A percentile compares a stretch with the other conserved stretches of the same genome.
Conservation (phyloP, 768 basidiomycete genomes). For the Zangia roseola region DNA sequence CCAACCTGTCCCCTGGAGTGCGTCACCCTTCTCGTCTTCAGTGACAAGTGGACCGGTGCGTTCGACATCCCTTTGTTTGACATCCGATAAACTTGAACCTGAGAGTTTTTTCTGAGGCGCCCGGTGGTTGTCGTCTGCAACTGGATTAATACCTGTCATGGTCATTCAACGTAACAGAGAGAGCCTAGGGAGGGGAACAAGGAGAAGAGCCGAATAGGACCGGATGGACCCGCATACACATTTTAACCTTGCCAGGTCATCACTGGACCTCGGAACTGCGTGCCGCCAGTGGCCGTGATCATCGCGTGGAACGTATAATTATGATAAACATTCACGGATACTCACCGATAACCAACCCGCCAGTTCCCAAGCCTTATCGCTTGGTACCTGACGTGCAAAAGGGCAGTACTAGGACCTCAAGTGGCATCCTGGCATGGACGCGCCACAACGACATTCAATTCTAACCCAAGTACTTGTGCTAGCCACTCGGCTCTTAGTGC, state of each 20-base stretch:
- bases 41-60: slow-evolving; percentile 1
- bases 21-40: slow-evolving; percentile 11
- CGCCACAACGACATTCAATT: too few relatives aligned
- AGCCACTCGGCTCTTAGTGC: too few relatives aligned
- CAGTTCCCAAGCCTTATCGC: slow-evolving; percentile 1
- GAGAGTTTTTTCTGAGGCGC: slow-evolving; percentile 22
- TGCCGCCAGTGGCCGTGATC: not conserved
- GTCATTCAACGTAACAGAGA: not conserved
- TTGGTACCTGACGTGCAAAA: too few relatives aligned
- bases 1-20: not conserved
- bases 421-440: too few relatives aligned
- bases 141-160: slow-evolving; percentile 18
- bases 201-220: slow-evolving; percentile 5
- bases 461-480: too few relatives aligned
- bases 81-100: slow-evolving; percentile 12
- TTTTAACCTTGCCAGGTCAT: slow-evolving; percentile 3
- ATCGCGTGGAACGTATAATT: slow-evolving; percentile 2
- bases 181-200: not conserved
- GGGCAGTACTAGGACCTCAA: too few relatives aligned
- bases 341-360: not conserved
- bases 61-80: slow-evolving; percentile 20
- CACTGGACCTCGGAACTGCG: not conserved
- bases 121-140: slow-evolving; percentile 1
- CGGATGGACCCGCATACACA: slow-evolving; percentile 2
- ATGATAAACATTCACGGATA: not conserved